Base-by-base conservation (phyloP, 345 rosid genomes). In the Ailanthus altissimus region DNA sequence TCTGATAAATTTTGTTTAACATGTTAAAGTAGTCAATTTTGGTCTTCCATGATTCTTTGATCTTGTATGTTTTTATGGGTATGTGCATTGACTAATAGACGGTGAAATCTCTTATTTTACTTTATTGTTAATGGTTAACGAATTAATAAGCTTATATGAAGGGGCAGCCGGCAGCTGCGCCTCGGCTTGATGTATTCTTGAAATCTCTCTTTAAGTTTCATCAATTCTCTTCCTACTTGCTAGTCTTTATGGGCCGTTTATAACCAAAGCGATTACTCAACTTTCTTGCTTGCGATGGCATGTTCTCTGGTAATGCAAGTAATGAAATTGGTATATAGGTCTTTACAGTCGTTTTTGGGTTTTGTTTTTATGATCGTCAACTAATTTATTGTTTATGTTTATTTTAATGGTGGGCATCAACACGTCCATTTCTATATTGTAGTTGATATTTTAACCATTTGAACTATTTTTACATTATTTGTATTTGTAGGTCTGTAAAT, bases 1-100 rank as follows among this genome's bases (percentile, higher is more conserved):
- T 73, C 67, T 25, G 64, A 50, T n/a, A 67, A 72, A 58, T 83
- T 75, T 81, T 72, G 77, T 80, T 32, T 66, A 54, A 67, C 79
- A 23, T 53, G 79, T 75, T 68, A 45, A 66, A 40, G 15, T 77
- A 54, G 40, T 69, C 21, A 15, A 42, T 57, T 58, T 67, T 38
- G 36, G 3, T 59, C 53, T 56, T 59, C 50, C 13, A 25, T 43
- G 42, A 15, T 69, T 28, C 63, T 26, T 60, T 75, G 20, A 67
- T 15, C 58, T 65, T 50, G 53, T 69, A 50, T 47, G 46, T 61
- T 28, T n/a, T 6, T 0, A 18, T 16, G 21, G 40, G 59, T 32
- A 49, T 36, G 60, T 32, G 60, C 60, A 36, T 49, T 51, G 23
- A 64, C 36, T 74, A 32, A 49, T 61, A 8, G 6, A 15, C 11